These are phyloP conservation scores for Biscogniauxia marginata DNA, from an alignment of 2,329 filamentous ascomycete species.

Conservation along the genomic window DNA sequence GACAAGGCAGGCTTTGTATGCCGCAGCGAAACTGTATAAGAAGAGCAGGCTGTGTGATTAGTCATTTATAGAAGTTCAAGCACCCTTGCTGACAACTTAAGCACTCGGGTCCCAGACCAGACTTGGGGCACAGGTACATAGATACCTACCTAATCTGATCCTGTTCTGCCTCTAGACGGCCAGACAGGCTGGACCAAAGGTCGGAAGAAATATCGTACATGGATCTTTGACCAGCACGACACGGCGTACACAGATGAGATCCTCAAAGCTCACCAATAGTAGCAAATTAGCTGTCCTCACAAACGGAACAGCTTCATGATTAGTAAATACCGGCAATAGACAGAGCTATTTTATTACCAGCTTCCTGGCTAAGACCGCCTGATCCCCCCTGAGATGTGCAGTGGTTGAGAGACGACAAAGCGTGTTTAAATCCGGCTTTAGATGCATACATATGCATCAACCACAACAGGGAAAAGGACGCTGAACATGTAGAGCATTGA, in stretches of 20 bases:
- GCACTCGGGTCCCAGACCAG: too few relatives aligned
- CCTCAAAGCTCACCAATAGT: background rate
- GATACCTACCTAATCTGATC: background rate
- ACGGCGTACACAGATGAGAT: background rate
- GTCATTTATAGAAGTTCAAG: too few relatives aligned
- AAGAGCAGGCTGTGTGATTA: too few relatives aligned
- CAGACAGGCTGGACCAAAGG: background rate
- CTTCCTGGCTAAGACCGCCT: background rate
- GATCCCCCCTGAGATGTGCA: too few relatives aligned
- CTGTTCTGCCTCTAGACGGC: background rate
- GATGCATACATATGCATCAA: too few relatives aligned
- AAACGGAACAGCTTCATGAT: background rate
- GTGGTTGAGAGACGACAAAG: too few relatives aligned
- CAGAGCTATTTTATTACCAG: background rate
- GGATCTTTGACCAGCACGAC: background rate
- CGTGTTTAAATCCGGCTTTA: too few relatives aligned
- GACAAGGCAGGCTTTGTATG: background rate
- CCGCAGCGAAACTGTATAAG: background rate
- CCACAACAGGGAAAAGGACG: too few relatives aligned
- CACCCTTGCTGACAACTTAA: background rate
- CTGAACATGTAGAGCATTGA: too few relatives aligned
- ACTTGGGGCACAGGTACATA: background rate
- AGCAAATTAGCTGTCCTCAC: background rate
- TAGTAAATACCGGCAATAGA: background rate
- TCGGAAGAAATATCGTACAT: background rate